Evolutionary conservation across 805 yeast genomes (phyloP).

Genomic region (Nakazawaea siamensis): DNA sequence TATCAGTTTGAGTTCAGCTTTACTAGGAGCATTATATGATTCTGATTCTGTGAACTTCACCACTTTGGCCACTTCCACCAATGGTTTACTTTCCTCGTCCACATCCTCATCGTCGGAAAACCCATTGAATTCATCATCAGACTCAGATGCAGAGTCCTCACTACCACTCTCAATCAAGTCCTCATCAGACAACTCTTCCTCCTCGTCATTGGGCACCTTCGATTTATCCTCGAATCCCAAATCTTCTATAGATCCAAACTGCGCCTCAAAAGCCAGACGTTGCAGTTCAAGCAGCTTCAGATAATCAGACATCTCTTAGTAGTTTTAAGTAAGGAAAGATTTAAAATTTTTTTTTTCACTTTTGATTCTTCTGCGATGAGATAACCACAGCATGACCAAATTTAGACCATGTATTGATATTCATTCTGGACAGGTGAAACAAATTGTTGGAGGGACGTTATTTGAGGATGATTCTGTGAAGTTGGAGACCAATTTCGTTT

Average conservation of each 20-base stretch:
- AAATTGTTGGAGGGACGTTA: conserved; percentile 92
- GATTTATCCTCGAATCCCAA: conserved; percentile 23
- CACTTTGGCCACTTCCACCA: conserved; percentile 32
- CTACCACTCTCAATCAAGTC: conserved; percentile 8
- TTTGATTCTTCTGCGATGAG: not conserved
- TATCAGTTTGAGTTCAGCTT: conserved; percentile 42
- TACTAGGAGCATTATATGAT: conserved; percentile 25
- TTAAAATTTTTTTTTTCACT: conserved; percentile 1
- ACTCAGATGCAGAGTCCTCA: conserved; percentile 12
- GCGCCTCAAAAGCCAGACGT: conserved; percentile 35
- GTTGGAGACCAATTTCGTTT: conserved; percentile 69
- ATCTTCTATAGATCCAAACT: conserved; percentile 32
- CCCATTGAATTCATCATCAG: conserved; percentile 15
- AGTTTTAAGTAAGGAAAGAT: too few species aligned
- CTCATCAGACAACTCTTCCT: conserved; percentile 16
- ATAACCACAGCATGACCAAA: conserved; percentile 53
- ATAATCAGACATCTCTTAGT: conserved; percentile 11
- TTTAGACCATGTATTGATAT: conserved; percentile 95
- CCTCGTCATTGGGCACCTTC: conserved; percentile 7
- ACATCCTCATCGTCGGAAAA: conserved; percentile 19
- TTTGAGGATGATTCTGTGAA: conserved; percentile 34
- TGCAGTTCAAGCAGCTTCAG: conserved; percentile 27
- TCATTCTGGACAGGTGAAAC: conserved; percentile 92
- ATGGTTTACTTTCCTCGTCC: conserved; percentile 6
- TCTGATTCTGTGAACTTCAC: conserved; percentile 32